These are phyloP conservation scores for Russula emetica DNA, from an alignment of 768 basidiomycete species.

Conservation along the genomic window DNA sequence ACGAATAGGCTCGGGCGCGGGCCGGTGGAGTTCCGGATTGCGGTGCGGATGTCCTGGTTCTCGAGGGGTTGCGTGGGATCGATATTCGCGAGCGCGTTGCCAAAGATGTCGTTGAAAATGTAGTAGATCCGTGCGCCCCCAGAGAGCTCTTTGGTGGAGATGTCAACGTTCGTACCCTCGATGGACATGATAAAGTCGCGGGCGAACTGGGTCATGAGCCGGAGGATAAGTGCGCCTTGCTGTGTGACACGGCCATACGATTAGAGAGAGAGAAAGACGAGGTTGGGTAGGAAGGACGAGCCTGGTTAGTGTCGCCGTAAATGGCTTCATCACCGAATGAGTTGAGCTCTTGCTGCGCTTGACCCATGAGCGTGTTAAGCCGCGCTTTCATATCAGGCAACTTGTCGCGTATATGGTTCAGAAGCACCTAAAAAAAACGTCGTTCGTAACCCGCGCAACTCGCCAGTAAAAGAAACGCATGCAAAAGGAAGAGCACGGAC, in stretches of 20 bases:
- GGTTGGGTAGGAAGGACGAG: conserved; percentile 27
- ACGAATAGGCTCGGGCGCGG: conserved; percentile 95
- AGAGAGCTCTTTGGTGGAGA: conserved; percentile 96
- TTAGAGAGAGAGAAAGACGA: not conserved
- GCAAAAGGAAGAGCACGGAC: conserved; percentile 41
- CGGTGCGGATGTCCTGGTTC: conserved; percentile 92
- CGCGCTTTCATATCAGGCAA: conserved; percentile 99
- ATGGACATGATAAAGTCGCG: conserved; percentile 96
- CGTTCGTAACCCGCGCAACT: not conserved
- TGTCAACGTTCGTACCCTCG: conserved; percentile 92
- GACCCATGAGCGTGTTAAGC: conserved; percentile 96
- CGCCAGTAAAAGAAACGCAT: too few relatives aligned
- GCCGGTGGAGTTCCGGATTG: conserved; percentile 97
- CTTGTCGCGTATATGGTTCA: conserved; percentile 98
- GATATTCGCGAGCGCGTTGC: conserved; percentile 82
- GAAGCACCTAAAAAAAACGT: conserved; percentile 56
- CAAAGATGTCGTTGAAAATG: conserved; percentile 99
- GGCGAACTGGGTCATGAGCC: conserved; percentile 98
- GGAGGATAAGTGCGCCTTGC: conserved; percentile 86
- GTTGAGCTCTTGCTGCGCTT: conserved; percentile 96
- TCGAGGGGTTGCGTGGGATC: conserved; percentile 90
- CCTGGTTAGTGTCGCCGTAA: conserved; percentile 87
- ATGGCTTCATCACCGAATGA: conserved; percentile 92
- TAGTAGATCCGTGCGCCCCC: conserved; percentile 98
- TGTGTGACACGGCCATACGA: conserved; percentile 30